These are phyloP conservation scores for Xerocomus subilludens DNA, from an alignment of 1,284 basidiomycete species.

Conservation along the genomic window DNA sequence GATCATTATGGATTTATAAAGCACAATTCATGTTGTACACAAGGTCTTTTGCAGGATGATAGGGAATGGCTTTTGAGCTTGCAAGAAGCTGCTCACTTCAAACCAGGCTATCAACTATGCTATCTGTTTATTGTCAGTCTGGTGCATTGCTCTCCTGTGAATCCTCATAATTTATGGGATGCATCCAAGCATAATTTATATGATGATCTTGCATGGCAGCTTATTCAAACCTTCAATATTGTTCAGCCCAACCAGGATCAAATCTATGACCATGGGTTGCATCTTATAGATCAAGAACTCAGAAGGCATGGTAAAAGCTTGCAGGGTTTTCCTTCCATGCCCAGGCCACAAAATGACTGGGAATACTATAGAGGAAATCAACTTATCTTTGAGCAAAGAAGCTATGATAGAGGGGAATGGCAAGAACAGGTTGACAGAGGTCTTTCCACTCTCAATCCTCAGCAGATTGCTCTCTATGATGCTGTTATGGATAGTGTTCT, in stretches of 20 bases:
- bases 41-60: constrained; percentile 56
- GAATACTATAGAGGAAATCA: constrained; percentile 42
- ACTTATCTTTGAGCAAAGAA: constrained; percentile 55
- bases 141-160: constrained; percentile 42
- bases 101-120: constrained; percentile 46
- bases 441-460: constrained; percentile 15
- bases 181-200: constrained; percentile 45
- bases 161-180: constrained; percentile 49
- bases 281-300: constrained; percentile 54
- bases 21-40: constrained; percentile 29
- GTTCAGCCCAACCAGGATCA: constrained; percentile 47
- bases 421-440: constrained; percentile 29
- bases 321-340: constrained; percentile 51
- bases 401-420: constrained; percentile 48
- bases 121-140: constrained; percentile 54
- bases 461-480: constrained; percentile 29
- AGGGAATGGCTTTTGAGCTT: constrained; percentile 54
- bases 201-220: constrained; percentile 44
- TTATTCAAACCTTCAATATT: constrained; percentile 22
- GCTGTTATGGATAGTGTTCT: constrained; percentile 31
- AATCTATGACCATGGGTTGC: constrained; percentile 56
- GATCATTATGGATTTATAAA: no score
- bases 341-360: constrained; percentile 50
- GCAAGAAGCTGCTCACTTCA: constrained; percentile 50
- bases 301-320: constrained; percentile 41